A percentile compares a stretch with the other conserved stretches of the same genome.
These are phyloP conservation scores for Guadua angustifolia DNA, from an alignment of 176 grass and related monocot genomes.

Conservation along the genomic window DNA sequence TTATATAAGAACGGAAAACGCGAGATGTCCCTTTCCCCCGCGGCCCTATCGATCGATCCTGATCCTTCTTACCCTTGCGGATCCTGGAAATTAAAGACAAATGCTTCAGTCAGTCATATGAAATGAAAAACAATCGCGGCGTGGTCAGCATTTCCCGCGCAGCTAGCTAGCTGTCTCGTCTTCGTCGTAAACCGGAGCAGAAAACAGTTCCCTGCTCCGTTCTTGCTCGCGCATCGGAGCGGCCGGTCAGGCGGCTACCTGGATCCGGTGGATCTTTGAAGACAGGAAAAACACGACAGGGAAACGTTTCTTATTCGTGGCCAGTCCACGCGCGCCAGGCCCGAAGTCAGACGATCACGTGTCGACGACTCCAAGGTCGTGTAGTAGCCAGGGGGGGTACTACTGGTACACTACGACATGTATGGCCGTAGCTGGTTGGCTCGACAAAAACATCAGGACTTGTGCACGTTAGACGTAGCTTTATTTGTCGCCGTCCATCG, in stretches of 20 bases:
- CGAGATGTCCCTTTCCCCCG: background rate
- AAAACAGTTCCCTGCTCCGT: background rate
- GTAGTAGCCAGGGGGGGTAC: background rate
- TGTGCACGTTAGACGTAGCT: background rate
- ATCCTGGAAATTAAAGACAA: conserved; percentile 35
- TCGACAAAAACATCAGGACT: background rate
- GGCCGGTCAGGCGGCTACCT: background rate
- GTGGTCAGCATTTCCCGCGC: conserved; percentile 12
- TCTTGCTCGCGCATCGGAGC: background rate
- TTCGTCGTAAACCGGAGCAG: background rate
- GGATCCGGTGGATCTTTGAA: conserved; percentile 47
- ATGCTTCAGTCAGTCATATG: background rate
- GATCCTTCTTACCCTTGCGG: background rate
- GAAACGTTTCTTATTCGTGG: conserved; percentile 23
- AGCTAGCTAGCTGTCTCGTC: background rate
- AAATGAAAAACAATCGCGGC: background rate
- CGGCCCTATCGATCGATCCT: background rate
- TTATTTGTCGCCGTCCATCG: background rate
- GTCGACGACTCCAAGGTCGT: background rate
- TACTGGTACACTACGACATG: no score
- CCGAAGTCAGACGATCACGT: conserved; percentile 13
- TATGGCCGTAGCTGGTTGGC: no score
- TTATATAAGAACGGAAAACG: conserved; percentile 15
- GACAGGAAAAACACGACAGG: background rate
- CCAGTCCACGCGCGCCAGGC: background rate